These are phyloP conservation scores for Phylloporus arenicola DNA, from an alignment of 768 basidiomycete species.

Conservation along the genomic window DNA sequence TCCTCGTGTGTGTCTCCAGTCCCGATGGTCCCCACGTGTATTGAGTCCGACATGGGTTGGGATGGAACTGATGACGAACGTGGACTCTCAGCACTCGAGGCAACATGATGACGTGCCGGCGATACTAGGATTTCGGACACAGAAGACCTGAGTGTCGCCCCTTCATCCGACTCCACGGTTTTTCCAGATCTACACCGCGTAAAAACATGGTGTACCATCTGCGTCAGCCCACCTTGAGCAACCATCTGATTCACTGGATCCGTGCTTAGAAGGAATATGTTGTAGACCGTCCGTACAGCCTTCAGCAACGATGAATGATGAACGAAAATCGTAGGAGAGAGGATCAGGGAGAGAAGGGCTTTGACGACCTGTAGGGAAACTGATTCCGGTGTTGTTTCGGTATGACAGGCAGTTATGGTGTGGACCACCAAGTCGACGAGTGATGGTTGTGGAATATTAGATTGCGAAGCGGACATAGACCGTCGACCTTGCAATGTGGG, in stretches of 20 bases:
- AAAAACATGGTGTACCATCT: constrained; percentile 98
- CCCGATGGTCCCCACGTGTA: neutral
- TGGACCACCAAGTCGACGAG: constrained; percentile 91
- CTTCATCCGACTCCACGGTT: constrained; percentile 13
- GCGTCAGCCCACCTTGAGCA: constrained; percentile 94
- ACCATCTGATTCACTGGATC: constrained; percentile 96
- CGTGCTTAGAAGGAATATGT: constrained; percentile 87
- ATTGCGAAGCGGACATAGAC: constrained; percentile 42
- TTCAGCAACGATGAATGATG: constrained; percentile 96
- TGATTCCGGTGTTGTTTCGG: constrained; percentile 80
- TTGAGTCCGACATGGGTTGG: neutral
- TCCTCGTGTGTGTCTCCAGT: constrained; percentile 2
- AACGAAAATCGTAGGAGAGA: constrained; percentile 81
- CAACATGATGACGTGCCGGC: constrained; percentile 1
- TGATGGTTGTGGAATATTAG: constrained; percentile 55
- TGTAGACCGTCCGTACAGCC: constrained; percentile 96
- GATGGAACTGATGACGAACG: constrained; percentile 8
- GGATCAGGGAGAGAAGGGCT: constrained; percentile 81
- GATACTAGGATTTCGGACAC: constrained; percentile 18
- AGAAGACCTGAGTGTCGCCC: constrained; percentile 15
- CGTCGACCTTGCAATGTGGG: constrained; percentile 45
- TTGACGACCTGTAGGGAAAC: constrained; percentile 97
- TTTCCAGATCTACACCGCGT: constrained; percentile 57
- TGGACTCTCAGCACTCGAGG: constrained; percentile 7
- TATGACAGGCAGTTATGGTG: constrained; percentile 89